These are phyloP conservation scores for Fusarium subtropicale DNA, from an alignment of 2,329 filamentous ascomycete species.

Conservation along the genomic window DNA sequence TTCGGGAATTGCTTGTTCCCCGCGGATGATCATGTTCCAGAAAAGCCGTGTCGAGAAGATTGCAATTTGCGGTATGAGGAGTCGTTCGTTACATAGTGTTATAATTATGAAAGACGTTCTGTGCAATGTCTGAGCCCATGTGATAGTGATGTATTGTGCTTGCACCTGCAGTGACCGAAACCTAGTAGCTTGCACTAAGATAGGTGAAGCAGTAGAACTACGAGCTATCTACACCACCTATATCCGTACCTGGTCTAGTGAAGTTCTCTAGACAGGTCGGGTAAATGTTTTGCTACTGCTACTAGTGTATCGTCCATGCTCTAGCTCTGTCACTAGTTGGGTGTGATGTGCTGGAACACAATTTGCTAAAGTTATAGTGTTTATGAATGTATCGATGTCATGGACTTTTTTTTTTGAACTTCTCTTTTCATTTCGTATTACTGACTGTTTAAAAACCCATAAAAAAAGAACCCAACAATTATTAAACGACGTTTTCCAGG, in stretches of 20 bases:
- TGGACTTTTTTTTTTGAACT: constrained; percentile 3
- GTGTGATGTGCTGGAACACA: constrained; percentile 1
- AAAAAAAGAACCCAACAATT: background rate
- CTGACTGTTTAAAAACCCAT: background rate
- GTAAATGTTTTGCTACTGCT: no score
- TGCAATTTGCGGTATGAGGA: constrained; percentile 15
- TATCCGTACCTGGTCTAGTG: background rate
- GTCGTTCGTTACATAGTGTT: background rate
- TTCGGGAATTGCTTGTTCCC: constrained; percentile 23
- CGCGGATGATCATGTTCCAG: constrained; percentile 5
- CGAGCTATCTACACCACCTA: background rate
- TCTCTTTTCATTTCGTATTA: background rate
- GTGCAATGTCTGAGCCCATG: background rate
- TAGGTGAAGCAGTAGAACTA: background rate
- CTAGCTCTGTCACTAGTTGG: background rate
- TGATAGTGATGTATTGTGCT: constrained; percentile 2
- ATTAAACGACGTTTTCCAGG: background rate
- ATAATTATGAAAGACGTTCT: constrained; percentile 1
- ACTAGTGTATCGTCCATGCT: background rate
- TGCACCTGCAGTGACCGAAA: background rate
- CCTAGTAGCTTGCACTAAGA: background rate
- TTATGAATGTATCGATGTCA: constrained; percentile 17
- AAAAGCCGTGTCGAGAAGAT: constrained; percentile 1
- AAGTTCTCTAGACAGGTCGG: background rate
- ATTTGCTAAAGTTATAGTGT: background rate